Evolutionary conservation across 2,329 filamentous ascomycete genomes (phyloP).

Genomic region (Shiraia sp.): DNA sequence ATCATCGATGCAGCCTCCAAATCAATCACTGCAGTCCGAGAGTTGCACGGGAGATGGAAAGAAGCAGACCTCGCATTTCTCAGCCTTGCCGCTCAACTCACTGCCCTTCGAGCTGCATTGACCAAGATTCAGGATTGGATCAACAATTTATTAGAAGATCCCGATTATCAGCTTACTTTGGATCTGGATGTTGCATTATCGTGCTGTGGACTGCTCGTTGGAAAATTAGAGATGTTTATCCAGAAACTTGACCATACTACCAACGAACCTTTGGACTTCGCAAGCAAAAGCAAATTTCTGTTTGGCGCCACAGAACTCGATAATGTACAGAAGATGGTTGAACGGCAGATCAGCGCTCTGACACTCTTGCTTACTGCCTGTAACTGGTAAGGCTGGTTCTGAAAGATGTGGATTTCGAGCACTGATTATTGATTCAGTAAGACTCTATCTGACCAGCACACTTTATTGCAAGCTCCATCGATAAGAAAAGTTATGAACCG

Average conservation of each 20-base stretch:
- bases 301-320: conserved; percentile 8
- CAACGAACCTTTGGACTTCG: conserved; percentile 2
- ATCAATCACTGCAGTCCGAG: conserved; percentile 1
- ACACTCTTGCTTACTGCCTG: conserved; percentile 20
- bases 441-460: conserved; percentile 11
- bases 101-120: conserved; percentile 16
- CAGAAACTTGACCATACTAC: conserved; percentile 1
- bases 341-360: conserved; percentile 13
- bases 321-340: conserved; percentile 15
- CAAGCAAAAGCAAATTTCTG: conserved; percentile 9
- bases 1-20: conserved; percentile 8
- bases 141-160: background rate
- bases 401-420: no score
- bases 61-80: conserved; percentile 14
- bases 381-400: conserved; percentile 12
- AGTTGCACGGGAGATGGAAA: conserved; percentile 8
- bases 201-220: conserved; percentile 14
- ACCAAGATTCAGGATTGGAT: conserved; percentile 21
- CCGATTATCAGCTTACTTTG: conserved; percentile 19
- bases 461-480: conserved; percentile 5
- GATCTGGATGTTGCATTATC: conserved; percentile 16
- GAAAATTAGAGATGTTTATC: conserved; percentile 10
- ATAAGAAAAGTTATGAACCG: conserved; percentile 3
- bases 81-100: conserved; percentile 15
- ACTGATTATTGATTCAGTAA: conserved; percentile 4